A percentile compares a stretch with the other conserved stretches of the same genome.
Evolutionary conservation across 306 rosid genomes (phyloP).

Genomic region (Trifolium repens): DNA sequence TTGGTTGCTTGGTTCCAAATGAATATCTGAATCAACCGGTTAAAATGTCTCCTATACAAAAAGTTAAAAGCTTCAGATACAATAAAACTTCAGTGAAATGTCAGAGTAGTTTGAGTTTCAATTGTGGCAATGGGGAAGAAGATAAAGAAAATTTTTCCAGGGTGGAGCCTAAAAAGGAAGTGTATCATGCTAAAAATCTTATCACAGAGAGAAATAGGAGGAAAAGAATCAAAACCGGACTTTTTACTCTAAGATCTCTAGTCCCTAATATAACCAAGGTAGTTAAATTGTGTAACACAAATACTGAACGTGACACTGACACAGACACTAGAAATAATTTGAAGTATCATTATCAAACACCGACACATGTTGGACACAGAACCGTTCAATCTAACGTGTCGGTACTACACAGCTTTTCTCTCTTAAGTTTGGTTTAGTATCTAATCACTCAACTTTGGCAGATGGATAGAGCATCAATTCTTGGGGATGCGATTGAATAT

Average conservation of each 20-base stretch:
- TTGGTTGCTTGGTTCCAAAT: conserved; percentile 27
- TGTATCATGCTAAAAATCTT: conserved; percentile 69
- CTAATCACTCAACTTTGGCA: conserved; percentile 37
- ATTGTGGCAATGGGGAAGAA: conserved; percentile 43
- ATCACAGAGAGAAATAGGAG: conserved; percentile 85
- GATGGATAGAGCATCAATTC: conserved; percentile 79
- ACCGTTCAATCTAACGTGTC: no score
- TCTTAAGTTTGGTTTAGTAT: conserved; percentile 29
- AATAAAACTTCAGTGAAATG: conserved; percentile 41
- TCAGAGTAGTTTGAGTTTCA: conserved; percentile 37
- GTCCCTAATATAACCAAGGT: conserved; percentile 93
- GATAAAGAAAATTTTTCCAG: conserved; percentile 36
- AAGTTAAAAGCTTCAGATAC: conserved; percentile 36
- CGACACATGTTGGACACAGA: no score
- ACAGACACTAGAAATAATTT: no score
- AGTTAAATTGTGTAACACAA: conserved; percentile 16
- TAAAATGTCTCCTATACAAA: conserved; percentile 34
- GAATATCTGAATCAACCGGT: conserved; percentile 39
- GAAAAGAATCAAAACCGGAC: conserved; percentile 59
- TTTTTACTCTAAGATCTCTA: conserved; percentile 65
- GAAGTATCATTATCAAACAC: no score
- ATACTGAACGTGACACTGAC: no score
- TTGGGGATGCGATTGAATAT: conserved; percentile 70
- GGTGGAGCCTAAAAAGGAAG: conserved; percentile 44
- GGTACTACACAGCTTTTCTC: no score